Evolutionary conservation across 306 rosid genomes (phyloP).

Genomic region (Begonia masoniana): DNA sequence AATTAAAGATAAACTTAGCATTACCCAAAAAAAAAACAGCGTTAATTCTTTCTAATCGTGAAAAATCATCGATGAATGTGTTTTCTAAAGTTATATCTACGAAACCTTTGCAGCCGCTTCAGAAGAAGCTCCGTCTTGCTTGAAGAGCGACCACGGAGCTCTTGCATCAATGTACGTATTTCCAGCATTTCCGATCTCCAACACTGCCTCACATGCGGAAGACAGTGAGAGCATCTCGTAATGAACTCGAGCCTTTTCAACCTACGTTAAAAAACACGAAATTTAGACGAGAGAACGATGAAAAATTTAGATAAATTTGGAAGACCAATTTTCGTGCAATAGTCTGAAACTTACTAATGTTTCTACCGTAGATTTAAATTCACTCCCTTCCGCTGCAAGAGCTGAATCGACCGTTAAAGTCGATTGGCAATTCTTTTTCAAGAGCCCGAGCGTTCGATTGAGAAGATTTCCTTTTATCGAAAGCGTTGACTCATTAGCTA

Average conservation of each 20-base stretch:
- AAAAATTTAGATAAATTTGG: not conserved
- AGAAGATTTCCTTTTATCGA: slow-evolving; percentile 79
- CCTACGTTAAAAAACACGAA: slow-evolving; percentile 24
- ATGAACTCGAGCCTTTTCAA: slow-evolving; percentile 49
- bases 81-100: no score
- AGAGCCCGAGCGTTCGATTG: slow-evolving; percentile 82
- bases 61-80: no score
- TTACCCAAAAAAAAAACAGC: no score
- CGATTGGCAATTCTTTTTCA: slow-evolving; percentile 80
- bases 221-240: slow-evolving; percentile 69
- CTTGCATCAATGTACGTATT: slow-evolving; percentile 74
- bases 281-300: not conserved
- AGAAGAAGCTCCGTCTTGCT: slow-evolving; percentile 66
- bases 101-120: slow-evolving; percentile 78
- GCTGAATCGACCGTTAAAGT: slow-evolving; percentile 64
- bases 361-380: slow-evolving; percentile 56
- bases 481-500: not conserved
- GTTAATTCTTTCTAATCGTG: no score
- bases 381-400: slow-evolving; percentile 60
- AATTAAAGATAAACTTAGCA: no score
- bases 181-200: slow-evolving; percentile 81
- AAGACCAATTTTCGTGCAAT: not conserved
- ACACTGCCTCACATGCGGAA: slow-evolving; percentile 82
- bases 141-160: slow-evolving; percentile 94
- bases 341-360: slow-evolving; percentile 32